Conservation (phyloP, 140 eudicot species). For the Cichorium intybus region DNA sequence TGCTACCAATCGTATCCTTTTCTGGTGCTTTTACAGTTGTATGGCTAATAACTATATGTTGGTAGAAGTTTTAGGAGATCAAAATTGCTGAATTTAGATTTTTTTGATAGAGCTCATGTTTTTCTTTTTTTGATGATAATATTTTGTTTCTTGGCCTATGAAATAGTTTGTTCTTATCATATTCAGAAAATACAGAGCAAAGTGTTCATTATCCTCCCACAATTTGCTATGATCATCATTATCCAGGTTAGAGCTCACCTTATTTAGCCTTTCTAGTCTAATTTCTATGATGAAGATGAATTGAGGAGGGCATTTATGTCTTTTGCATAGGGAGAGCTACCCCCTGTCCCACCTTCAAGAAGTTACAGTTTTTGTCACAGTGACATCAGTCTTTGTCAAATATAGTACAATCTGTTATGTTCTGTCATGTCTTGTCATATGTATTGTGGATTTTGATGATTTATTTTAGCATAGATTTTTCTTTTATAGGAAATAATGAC, state of each 20-base stretch:
- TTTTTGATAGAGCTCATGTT: neutral
- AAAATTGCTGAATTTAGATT: no score
- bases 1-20: slow-evolving; percentile 50
- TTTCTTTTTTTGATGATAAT: neutral
- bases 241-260: slow-evolving; percentile 52
- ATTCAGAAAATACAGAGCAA: slow-evolving; percentile 36
- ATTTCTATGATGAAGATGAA: neutral
- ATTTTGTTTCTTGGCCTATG: neutral
- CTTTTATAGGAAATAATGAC: slow-evolving; percentile 49
- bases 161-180: slow-evolving; percentile 9
- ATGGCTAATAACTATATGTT: neutral
- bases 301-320: neutral
- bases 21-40: neutral
- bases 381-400: no score
- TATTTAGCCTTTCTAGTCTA: neutral
- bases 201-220: slow-evolving; percentile 46
- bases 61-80: neutral
- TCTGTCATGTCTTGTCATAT: neutral
- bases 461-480: slow-evolving; percentile 3
- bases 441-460: neutral
- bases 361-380: no score
- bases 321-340: no score
- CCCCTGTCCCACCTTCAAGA: no score
- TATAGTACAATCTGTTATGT: no score
- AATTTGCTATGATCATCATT: slow-evolving; percentile 52